phyloP scores from a whole-genome alignment of 768 basidiomycete species.

The Russula earlei region DNA sequence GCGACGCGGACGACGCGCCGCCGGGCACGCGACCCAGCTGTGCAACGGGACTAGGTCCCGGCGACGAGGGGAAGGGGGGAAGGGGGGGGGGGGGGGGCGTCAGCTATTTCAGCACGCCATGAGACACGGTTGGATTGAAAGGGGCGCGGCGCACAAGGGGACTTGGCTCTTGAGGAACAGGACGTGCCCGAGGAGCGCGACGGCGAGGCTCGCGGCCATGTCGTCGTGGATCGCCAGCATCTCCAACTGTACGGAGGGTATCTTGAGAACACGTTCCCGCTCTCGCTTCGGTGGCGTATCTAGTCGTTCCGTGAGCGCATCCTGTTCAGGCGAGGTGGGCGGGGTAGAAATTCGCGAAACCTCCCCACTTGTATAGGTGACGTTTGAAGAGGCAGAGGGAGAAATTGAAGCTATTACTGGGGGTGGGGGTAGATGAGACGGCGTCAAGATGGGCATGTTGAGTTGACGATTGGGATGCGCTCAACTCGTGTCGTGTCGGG shows the following conservation, averaged over 20 bases:
- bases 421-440: conserved; percentile 3
- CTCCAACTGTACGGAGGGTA: conserved; percentile 41
- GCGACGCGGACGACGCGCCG: conserved; percentile 36
- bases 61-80: neutral
- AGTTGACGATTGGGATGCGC: neutral
- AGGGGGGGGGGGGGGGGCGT: too few species aligned
- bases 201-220: conserved; percentile 56
- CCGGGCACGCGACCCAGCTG: conserved; percentile 51
- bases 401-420: neutral
- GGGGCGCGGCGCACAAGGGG: conserved; percentile 49
- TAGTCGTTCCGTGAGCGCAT: neutral
- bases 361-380: neutral
- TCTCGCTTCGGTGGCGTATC: neutral
- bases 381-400: neutral
- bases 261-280: conserved; percentile 14
- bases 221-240: conserved; percentile 42
- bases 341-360: neutral
- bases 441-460: conserved; percentile 4
- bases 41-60: conserved; percentile 45
- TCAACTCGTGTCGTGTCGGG: neutral
- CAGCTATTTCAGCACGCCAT: neutral
- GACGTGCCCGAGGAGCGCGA: conserved; percentile 56
- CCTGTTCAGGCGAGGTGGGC: conserved; percentile 5
- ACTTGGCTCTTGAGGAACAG: conserved; percentile 72
- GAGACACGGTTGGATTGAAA: neutral